Base-by-base conservation (phyloP, 2,329 filamentous ascomycete genomes). In the Phoma sp. region DNA sequence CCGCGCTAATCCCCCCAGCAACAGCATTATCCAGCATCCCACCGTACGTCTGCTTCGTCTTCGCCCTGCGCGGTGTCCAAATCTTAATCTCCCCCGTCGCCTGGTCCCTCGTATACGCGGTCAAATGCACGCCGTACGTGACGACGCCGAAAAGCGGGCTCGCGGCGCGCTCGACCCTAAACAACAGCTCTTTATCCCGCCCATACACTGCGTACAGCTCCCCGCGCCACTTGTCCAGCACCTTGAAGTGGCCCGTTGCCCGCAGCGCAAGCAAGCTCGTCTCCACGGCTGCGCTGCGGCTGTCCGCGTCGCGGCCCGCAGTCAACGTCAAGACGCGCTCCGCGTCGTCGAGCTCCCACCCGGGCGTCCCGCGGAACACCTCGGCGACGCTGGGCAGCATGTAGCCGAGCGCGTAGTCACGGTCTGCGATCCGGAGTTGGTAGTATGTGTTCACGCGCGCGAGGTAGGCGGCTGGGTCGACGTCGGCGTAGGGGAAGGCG, bases 11-110 rank as follows among this genome's bases (percentile, higher is more conserved):
- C 0, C 91, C 90, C 3, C 90, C 90, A 0, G 93, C 95, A 6
- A 96, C 95, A 1, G 92, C 92, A 74, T 98, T 99, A 75, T 99
- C 95, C 61, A 99, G 80, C 80, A 97, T 93, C n/a, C 89, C 84
- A 0, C 89, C 88, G 70, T 93, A 99, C 0, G 92, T 97, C 62
- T 90, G 86, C 79, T 98, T 99, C 54, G 80, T 84, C 45, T 80
- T 80, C 10, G 92, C 85, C 8, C 95, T 83, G 40, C 87, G 83
- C 3, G 95, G 90, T 1, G 96, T 85, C 93, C 95, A 98, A 36
- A 99, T 81, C 67, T 86, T 88, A 39, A 96, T 76, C 14, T 87
- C 88, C 47, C 82, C 74, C 7, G 24, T 37, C 35, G 81, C 78
- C 22, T 57, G 51, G 11, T 67, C 68, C 24, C 62, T 58, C 10